phyloP scores from a whole-genome alignment of 2,329 filamentous ascomycete species.

The Ophiostoma sp. region DNA sequence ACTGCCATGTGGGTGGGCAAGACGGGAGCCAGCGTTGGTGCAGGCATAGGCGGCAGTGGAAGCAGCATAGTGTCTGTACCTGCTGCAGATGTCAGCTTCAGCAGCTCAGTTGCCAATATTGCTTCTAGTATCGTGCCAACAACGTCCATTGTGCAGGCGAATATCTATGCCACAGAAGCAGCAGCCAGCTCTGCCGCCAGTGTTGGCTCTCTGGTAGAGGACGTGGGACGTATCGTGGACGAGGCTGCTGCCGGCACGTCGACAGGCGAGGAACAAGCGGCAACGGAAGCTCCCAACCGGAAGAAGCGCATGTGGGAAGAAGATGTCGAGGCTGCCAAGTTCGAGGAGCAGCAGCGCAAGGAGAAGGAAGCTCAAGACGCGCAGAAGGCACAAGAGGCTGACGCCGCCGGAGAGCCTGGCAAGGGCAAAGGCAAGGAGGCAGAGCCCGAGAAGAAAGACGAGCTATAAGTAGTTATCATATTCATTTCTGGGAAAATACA shows the following conservation, averaged over 20 bases:
- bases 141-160: constrained; percentile 25
- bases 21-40: constrained; percentile 33
- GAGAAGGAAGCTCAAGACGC: constrained; percentile 10
- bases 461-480: neutral
- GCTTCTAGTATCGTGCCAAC: constrained; percentile 24
- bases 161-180: constrained; percentile 20
- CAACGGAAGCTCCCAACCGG: constrained; percentile 42
- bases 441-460: neutral
- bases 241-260: constrained; percentile 18
- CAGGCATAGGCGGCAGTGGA: constrained; percentile 18
- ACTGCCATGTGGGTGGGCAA: constrained; percentile 39
- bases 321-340: constrained; percentile 26
- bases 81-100: neutral
- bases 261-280: neutral
- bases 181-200: neutral
- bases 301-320: constrained; percentile 60
- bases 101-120: neutral
- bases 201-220: constrained; percentile 41
- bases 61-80: neutral
- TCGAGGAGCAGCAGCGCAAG: constrained; percentile 21
- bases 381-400: neutral
- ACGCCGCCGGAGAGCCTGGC: neutral
- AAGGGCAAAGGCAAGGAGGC: constrained; percentile 15
- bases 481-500: neutral
- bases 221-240: constrained; percentile 52